These are phyloP conservation scores for Dunaliella primolecta DNA, from an alignment of 139 green algal genomes.

Conservation along the genomic window DNA sequence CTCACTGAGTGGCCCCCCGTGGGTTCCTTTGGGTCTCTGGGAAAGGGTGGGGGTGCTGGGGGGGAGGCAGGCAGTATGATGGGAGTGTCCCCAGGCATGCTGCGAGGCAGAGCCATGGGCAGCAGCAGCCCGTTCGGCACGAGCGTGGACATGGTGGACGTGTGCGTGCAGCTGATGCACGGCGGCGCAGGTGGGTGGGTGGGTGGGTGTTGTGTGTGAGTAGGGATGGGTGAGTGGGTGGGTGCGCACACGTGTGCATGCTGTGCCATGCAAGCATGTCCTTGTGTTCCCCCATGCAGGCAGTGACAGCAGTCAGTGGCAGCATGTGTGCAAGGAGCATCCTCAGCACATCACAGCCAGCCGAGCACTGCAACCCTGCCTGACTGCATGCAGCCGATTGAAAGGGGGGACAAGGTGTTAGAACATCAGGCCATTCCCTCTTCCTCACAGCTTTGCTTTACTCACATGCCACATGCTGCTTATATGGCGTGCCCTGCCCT, in stretches of 20 bases:
- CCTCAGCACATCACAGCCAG: no score
- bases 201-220: background rate
- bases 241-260: background rate
- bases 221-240: background rate
- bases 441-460: no score
- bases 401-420: no score
- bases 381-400: no score
- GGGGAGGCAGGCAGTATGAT: slow-evolving; percentile 10
- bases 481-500: no score
- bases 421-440: no score
- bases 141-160: slow-evolving; percentile 78
- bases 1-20: background rate
- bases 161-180: slow-evolving; percentile 64
- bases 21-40: background rate
- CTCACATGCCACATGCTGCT: no score
- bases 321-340: no score
- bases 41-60: background rate
- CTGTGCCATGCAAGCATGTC: no score
- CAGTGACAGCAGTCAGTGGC: no score
- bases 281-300: no score
- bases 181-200: background rate
- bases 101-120: background rate
- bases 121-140: slow-evolving; percentile 45
- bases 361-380: no score
- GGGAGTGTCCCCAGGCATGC: slow-evolving; percentile 14